Evolutionary conservation across 352 stramenopile species (phyloP).

Genomic region (Globisporangium cystogenes): DNA sequence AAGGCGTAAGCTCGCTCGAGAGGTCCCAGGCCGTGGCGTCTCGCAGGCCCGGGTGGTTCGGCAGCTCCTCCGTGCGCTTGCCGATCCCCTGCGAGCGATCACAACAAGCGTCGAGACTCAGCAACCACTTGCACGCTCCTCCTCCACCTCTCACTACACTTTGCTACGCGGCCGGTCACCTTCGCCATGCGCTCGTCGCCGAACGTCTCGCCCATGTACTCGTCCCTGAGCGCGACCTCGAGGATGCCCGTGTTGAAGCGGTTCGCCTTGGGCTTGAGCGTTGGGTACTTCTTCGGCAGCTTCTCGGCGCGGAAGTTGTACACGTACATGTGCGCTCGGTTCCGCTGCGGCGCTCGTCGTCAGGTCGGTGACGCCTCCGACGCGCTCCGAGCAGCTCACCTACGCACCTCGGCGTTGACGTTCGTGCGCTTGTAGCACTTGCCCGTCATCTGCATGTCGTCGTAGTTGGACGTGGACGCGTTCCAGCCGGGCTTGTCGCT

Average conservation of each 20-base stretch:
- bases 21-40: conserved; percentile 59
- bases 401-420: conserved; percentile 62
- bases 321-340: conserved; percentile 71
- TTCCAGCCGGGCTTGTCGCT: conserved; percentile 55
- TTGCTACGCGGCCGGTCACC: no score
- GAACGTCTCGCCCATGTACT: conserved; percentile 61
- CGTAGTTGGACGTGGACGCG: conserved; percentile 58
- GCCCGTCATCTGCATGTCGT: conserved; percentile 65
- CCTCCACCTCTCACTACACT: no score
- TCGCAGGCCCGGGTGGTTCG: conserved; percentile 58
- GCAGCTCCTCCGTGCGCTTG: conserved; percentile 74
- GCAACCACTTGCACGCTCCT: no score
- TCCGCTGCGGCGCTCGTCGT: no score
- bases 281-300: conserved; percentile 74
- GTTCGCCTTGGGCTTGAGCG: conserved; percentile 60
- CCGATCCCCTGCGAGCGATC: conserved; percentile 32
- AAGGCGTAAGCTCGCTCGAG: conserved; percentile 44
- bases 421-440: conserved; percentile 78
- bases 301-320: conserved; percentile 87
- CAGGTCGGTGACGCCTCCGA: no score
- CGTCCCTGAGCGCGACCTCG: conserved; percentile 54
- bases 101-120: not conserved
- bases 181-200: conserved; percentile 63
- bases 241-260: conserved; percentile 80
- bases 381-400: not conserved